Percentiles rank a stretch among this genome's conserved stretches.
Conservation (phyloP, 2,329 filamentous ascomycete species). For the Diplocarpon rosae region DNA sequence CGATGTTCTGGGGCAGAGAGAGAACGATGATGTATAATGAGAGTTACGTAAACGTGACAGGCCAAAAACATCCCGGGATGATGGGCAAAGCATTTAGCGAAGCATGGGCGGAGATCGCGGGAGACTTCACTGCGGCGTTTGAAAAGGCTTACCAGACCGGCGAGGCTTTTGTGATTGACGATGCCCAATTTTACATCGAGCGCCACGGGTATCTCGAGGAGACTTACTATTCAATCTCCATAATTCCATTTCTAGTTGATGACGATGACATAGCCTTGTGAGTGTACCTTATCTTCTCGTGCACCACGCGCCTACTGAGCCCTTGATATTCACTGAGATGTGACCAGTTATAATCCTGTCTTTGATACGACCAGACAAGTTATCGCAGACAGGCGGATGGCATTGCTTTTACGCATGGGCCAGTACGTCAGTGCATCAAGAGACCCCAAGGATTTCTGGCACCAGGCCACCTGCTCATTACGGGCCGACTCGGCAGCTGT, state of each 20-base stretch:
- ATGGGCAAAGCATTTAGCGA: slow-evolving; percentile 31
- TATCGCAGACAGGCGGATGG: slow-evolving; percentile 26
- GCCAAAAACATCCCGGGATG: slow-evolving; percentile 27
- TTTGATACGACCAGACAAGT: slow-evolving; percentile 18
- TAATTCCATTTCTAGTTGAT: slow-evolving; percentile 16
- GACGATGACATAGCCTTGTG: slow-evolving; percentile 16
- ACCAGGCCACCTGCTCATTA: slow-evolving; percentile 20
- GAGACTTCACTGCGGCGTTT: slow-evolving; percentile 24
- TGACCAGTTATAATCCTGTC: slow-evolving; percentile 15
- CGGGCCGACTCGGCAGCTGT: slow-evolving; percentile 8
- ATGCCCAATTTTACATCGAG: slow-evolving; percentile 26
- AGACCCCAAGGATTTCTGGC: slow-evolving; percentile 29
- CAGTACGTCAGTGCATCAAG: slow-evolving; percentile 25
- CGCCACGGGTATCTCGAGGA: slow-evolving; percentile 30
- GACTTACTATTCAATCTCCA: slow-evolving; percentile 25
- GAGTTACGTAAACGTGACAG: slow-evolving; percentile 24
- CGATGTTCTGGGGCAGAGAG: slow-evolving; percentile 29
- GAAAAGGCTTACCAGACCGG: slow-evolving; percentile 22
- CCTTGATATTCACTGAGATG: neutral
- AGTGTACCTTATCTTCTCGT: neutral
- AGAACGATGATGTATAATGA: slow-evolving; percentile 30
- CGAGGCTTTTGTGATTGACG: slow-evolving; percentile 17
- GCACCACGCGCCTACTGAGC: neutral
- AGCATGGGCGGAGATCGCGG: slow-evolving; percentile 30
- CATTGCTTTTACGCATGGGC: slow-evolving; percentile 30